A percentile compares a stretch with the other conserved stretches of the same genome.
phyloP scores from a whole-genome alignment of 129 eudicot species.

The Arctium minus region DNA sequence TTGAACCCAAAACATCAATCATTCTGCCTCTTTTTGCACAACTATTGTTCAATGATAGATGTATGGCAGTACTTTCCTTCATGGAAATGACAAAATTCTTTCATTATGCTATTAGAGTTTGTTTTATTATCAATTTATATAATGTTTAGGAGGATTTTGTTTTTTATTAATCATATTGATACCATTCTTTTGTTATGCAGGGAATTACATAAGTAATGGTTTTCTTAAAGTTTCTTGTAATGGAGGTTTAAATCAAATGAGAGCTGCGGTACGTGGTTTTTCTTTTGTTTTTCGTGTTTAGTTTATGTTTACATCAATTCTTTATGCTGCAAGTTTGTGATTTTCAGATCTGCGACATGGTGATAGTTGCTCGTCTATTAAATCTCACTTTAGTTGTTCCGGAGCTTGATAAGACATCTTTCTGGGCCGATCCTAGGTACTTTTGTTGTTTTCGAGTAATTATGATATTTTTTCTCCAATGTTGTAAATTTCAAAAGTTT shows the following conservation, averaged over 20 bases:
- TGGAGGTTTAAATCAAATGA: conserved; percentile 98
- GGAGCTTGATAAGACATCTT: conserved; percentile 92
- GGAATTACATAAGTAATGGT: conserved; percentile 89
- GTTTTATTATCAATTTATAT: neutral
- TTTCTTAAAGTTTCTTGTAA: conserved; percentile 87
- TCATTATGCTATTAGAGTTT: neutral
- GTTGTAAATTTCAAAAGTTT: neutral
- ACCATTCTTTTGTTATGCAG: conserved; percentile 39
- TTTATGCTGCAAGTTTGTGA: neutral
- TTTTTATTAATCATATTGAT: neutral
- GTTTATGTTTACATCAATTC: conserved; percentile 7
- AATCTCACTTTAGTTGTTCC: conserved; percentile 97
- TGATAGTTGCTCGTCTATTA: conserved; percentile 83
- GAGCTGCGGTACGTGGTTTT: conserved; percentile 81
- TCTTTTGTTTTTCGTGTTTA: neutral
- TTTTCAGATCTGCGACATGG: conserved; percentile 98
- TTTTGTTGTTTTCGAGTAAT: neutral
- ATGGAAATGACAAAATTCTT: neutral
- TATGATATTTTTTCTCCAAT: neutral
- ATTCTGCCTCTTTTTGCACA: neutral
- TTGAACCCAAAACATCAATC: neutral
- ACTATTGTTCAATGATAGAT: neutral
- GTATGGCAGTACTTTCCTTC: neutral
- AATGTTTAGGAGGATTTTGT: conserved; percentile 3
- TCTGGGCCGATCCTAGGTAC: conserved; percentile 98